A percentile compares a stretch with the other conserved stretches of the same genome.
phyloP scores from a whole-genome alignment of 768 basidiomycete species.

The Termitomyces sp. region DNA sequence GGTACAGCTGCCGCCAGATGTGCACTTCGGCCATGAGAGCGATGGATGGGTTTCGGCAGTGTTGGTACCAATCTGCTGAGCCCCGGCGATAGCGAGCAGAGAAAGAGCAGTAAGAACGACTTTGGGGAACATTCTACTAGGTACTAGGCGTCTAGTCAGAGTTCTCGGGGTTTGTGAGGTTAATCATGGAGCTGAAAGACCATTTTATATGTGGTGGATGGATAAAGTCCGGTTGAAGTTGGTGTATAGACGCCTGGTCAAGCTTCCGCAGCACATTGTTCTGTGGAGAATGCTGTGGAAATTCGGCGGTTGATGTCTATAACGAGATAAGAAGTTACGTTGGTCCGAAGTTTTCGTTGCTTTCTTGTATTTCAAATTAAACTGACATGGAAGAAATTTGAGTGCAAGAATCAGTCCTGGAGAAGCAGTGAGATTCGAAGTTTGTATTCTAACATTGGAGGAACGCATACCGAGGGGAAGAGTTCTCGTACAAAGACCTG shows the following conservation, averaged over 20 bases:
- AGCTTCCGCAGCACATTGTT: background rate
- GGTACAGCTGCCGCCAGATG: slow-evolving; percentile 38
- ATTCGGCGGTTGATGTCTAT: background rate
- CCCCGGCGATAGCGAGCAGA: slow-evolving; percentile 28
- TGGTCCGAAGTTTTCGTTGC: background rate
- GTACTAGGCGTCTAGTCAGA: background rate
- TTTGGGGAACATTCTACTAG: background rate
- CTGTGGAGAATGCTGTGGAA: background rate
- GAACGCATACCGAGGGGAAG: background rate
- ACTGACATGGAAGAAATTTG: background rate
- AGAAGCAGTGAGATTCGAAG: background rate
- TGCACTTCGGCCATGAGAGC: slow-evolving; percentile 43
- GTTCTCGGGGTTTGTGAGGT: background rate
- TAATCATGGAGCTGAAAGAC: background rate
- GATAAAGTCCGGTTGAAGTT: slow-evolving; percentile 3
- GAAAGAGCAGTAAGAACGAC: slow-evolving; percentile 20
- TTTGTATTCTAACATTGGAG: background rate
- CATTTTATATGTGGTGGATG: background rate
- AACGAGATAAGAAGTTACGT: background rate
- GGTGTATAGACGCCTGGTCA: background rate
- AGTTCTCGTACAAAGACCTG: background rate
- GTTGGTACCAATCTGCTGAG: slow-evolving; percentile 41
- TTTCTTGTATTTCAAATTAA: background rate
- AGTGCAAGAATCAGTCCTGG: background rate
- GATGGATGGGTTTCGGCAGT: slow-evolving; percentile 39